Evolutionary conservation across 371 early-diverging fungal genomes (phyloP).

Genomic region (Mortierella sp.): DNA sequence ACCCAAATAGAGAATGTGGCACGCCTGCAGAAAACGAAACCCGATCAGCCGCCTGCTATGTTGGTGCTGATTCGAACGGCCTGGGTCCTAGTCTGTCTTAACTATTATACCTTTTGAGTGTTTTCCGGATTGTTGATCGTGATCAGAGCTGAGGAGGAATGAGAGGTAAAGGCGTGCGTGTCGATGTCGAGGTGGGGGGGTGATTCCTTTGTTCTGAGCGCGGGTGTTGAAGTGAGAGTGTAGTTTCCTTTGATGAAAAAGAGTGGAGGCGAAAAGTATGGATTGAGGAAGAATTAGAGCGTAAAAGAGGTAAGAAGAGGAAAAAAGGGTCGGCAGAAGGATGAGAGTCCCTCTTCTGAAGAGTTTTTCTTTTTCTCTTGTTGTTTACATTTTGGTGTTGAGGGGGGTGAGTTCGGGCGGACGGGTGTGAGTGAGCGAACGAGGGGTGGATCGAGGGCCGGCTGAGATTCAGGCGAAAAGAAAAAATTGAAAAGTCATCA

Average conservation of each 20-base stretch:
- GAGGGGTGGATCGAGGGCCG: background rate
- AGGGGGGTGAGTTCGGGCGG: background rate
- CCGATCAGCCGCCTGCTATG: background rate
- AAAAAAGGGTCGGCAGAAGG: background rate
- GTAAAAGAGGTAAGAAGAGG: background rate
- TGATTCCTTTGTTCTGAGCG: background rate
- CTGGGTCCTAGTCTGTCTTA: background rate
- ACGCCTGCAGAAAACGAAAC: background rate
- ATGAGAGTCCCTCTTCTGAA: background rate
- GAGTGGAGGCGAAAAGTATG: background rate
- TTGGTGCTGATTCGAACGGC: background rate
- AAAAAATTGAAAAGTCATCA: too few relatives aligned
- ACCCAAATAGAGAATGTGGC: background rate
- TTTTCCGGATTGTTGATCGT: background rate
- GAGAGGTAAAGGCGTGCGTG: background rate
- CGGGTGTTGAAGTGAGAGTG: background rate
- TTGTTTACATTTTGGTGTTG: slow-evolving; percentile 7
- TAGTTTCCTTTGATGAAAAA: background rate
- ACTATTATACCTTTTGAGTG: background rate
- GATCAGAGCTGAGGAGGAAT: background rate
- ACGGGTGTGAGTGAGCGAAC: background rate
- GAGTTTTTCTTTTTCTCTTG: background rate
- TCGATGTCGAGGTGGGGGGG: background rate
- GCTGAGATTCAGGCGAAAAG: too few relatives aligned
- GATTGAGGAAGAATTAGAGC: background rate